A percentile compares a stretch with the other conserved stretches of the same genome.
These are phyloP conservation scores for Clonostachys solani DNA, from an alignment of 2,329 filamentous ascomycete species.

Conservation along the genomic window DNA sequence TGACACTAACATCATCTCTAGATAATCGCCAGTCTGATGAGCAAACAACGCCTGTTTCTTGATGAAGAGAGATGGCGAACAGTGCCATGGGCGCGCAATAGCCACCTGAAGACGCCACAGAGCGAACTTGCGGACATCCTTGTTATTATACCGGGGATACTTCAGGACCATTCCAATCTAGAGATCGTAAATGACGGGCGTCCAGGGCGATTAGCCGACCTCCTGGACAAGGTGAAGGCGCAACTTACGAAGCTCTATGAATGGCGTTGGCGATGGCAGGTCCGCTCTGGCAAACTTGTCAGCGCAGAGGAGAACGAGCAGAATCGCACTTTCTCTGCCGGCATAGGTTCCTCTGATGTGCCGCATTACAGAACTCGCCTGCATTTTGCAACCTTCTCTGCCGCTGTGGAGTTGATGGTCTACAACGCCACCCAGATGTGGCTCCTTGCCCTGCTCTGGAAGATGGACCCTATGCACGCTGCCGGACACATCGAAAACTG, in stretches of 20 bases:
- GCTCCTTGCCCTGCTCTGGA: slow-evolving; percentile 10
- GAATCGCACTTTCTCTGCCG: neutral
- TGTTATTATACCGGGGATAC: neutral
- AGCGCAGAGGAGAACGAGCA: neutral
- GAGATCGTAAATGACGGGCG: neutral
- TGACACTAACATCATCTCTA: neutral
- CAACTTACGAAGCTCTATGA: neutral
- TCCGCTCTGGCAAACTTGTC: neutral
- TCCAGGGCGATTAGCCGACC: neutral
- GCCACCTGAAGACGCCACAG: slow-evolving; percentile 1
- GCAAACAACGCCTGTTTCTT: slow-evolving; percentile 6
- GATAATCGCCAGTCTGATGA: slow-evolving; percentile 4
- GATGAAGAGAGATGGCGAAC: slow-evolving; percentile 6
- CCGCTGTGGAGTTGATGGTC: slow-evolving; percentile 8
- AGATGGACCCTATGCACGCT: slow-evolving; percentile 8
- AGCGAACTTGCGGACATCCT: neutral
- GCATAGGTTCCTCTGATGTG: neutral
- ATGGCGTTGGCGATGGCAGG: neutral
- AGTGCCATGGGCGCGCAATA: slow-evolving; percentile 6
- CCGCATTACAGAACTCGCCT: neutral
- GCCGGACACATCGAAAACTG: slow-evolving; percentile 1
- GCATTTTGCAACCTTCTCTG: slow-evolving; percentile 1
- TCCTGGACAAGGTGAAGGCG: neutral
- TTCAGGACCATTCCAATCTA: neutral
- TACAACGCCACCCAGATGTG: slow-evolving; percentile 11